phyloP scores from a whole-genome alignment of 2,329 filamentous ascomycete species.

The Xylariaceae sp. region DNA sequence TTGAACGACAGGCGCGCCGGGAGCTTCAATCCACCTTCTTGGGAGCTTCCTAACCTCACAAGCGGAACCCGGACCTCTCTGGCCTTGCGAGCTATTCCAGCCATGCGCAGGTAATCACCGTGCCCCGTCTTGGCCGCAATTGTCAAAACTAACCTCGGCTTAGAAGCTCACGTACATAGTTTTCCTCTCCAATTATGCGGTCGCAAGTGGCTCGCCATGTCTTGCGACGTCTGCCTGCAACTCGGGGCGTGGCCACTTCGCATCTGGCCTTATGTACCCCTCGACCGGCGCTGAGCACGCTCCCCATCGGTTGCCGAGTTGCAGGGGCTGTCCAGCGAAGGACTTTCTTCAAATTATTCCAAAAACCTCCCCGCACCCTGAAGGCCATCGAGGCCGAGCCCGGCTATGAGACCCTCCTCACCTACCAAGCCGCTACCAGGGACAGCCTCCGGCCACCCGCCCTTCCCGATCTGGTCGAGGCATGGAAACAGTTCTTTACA shows the following conservation, averaged over 20 bases:
- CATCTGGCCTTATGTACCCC: conserved; percentile 11
- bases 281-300: conserved; percentile 28
- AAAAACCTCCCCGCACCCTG: conserved; percentile 53
- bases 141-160: conserved; percentile 20
- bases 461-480: conserved; percentile 56
- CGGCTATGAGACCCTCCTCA: conserved; percentile 66
- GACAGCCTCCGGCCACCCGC: conserved; percentile 61
- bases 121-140: conserved; percentile 4
- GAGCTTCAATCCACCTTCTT: conserved; percentile 13
- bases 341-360: conserved; percentile 59
- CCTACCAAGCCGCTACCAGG: conserved; percentile 58
- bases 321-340: conserved; percentile 38
- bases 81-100: conserved; percentile 18
- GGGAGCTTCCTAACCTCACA: conserved; percentile 12
- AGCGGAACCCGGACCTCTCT: not conserved
- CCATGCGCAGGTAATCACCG: conserved; percentile 30
- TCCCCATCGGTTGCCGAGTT: conserved; percentile 28
- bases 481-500: conserved; percentile 59
- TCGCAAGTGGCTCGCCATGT: conserved; percentile 35
- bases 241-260: conserved; percentile 21
- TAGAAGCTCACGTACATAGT: conserved; percentile 28
- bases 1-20: conserved; percentile 19
- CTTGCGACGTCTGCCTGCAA: conserved; percentile 36
- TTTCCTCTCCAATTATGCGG: conserved; percentile 31
- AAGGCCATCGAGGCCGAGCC: conserved; percentile 61